Base-by-base conservation (phyloP, 441 rosid genomes). In the Breynia disticha region DNA sequence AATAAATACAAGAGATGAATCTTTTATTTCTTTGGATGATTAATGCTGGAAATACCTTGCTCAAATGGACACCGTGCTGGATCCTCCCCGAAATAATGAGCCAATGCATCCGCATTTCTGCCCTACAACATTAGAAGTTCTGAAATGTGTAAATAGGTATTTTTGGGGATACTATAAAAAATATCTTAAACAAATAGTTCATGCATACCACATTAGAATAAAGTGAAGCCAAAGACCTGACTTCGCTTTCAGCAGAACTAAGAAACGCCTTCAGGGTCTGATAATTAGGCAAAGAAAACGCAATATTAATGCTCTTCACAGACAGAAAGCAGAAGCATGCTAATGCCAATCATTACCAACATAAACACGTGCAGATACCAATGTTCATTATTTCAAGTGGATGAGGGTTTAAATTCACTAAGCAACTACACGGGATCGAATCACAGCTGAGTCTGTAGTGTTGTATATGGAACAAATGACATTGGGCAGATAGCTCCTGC, bases 1-100 rank as follows among this genome's bases (percentile, higher is more conserved):
- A 28, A 28, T 3, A 28, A 1, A 28, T 4, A 28, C 3, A 28
- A 4, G 35, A 28, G 35, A 28, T 9, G 35, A 28, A 9, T 28
- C 35, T 28, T 4, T 28, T 28, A 28, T 28, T 28, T 28, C 35
- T 28, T 28, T 28, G 12, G 11, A 11, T 14, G 5, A 12, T 46
- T 8, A 16, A 37, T 21, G 20, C 4, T 17, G 57, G 14, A 21
- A 1, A 50, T 43, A 91, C 97, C 98, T 84, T 91, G 98, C 69
- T 91, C 98, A 51, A 88, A 88, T 20, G 95, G 79, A 61, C 95
- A 91, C 32, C 86, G 84, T 19, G 84, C 83, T 22, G 97, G 98
- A 76, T 91, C 97, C 73, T 91, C 98, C 19, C 98, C 97, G 52
- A 88, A 91, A 67, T 91, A 91, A 66, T 82, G 77, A 57, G 89